Base-by-base conservation (phyloP, 1,139 yeast genomes). In the Protomyces pachydermus region DNA sequence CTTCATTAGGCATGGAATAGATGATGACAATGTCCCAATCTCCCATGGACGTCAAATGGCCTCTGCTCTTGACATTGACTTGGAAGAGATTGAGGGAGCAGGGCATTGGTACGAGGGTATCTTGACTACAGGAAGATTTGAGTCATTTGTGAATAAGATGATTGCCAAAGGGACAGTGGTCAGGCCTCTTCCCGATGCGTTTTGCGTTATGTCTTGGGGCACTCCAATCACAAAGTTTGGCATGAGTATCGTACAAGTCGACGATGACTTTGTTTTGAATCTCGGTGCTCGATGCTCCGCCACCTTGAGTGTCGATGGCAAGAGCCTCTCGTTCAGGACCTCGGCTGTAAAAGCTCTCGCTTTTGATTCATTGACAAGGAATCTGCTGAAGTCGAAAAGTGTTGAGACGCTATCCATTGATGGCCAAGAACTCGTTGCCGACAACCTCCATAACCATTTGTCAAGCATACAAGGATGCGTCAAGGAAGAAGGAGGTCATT, bases 21-120 rank as follows among this genome's bases (percentile, higher is more conserved):
- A 32, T 12, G 60, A 55, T n/a, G 60, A 55, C 16, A 55, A 55
- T 45, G 60, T 55, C 2, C 60, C 60, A 10, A 55, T 55, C 25
- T 55, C 25, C 52, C 60, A 55, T 12, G 46, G 60, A 14, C 52
- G 53, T 6, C 28, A 39, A 20, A 18, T 55, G 12, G 60, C 60
- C 10, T 23, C 53, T 6, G 28, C 46, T 12, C 23, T 12, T n/a
- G 16, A 14, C n/a, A 25, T 55, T 18, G 53, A 34, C 3, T 32
- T 55, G 28, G 60, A 55, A 18, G 53, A 55, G 32, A 37, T 55
- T 10, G n/a, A 35, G 8, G 39, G n/a, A 6, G 34, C 28, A 32
- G 60, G 60, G 12, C 60, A 55, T 23, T 55, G 53, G 48, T 54
- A 32, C 14, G 51, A 55, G 9, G 39, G 53, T 5, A 55, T 55